Evolutionary conservation across 306 rosid genomes (phyloP).

Genomic region (Cyclanthera cordifolia): DNA sequence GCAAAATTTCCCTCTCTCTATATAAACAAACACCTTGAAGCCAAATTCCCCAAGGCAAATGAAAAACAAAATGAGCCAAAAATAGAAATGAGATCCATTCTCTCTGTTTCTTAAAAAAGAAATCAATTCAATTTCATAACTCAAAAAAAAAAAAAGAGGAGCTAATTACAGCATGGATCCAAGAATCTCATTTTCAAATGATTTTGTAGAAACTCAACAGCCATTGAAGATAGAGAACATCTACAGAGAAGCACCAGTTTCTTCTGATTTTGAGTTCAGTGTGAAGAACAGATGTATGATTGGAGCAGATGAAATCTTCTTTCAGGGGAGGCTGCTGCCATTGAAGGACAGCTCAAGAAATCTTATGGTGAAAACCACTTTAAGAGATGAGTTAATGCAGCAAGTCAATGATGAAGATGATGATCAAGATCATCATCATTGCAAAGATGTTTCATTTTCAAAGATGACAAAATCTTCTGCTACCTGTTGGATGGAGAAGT

Average conservation of each 20-base stretch:
- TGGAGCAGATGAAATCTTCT: slow-evolving; percentile 74
- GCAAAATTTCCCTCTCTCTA: slow-evolving; percentile 27
- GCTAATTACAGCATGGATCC: slow-evolving; percentile 51
- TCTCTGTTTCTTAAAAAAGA: background rate
- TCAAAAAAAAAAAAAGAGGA: too few relatives aligned
- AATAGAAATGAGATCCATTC: background rate
- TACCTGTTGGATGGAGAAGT: slow-evolving; percentile 63
- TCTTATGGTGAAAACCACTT: slow-evolving; percentile 38
- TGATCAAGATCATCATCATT: too few relatives aligned
- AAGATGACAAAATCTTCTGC: slow-evolving; percentile 39
- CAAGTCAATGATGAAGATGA: slow-evolving; percentile 32
- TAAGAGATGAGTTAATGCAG: slow-evolving; percentile 71
- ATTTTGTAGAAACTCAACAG: slow-evolving; percentile 59
- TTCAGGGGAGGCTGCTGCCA: slow-evolving; percentile 75
- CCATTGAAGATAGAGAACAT: slow-evolving; percentile 42
- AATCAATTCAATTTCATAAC: too few relatives aligned
- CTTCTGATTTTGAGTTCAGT: slow-evolving; percentile 86
- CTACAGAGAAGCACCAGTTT: slow-evolving; percentile 86
- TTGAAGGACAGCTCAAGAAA: slow-evolving; percentile 31
- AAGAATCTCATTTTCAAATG: slow-evolving; percentile 93
- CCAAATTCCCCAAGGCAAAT: slow-evolving; percentile 26
- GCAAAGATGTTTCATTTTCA: slow-evolving; percentile 18
- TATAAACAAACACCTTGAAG: slow-evolving; percentile 28
- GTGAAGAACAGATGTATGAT: slow-evolving; percentile 58
- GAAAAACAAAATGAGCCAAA: slow-evolving; percentile 10